Percentiles rank a stretch among this genome's conserved stretches.
These are phyloP conservation scores for Ogataea degrootiae DNA, from an alignment of 805 yeast genomes.

Conservation along the genomic window DNA sequence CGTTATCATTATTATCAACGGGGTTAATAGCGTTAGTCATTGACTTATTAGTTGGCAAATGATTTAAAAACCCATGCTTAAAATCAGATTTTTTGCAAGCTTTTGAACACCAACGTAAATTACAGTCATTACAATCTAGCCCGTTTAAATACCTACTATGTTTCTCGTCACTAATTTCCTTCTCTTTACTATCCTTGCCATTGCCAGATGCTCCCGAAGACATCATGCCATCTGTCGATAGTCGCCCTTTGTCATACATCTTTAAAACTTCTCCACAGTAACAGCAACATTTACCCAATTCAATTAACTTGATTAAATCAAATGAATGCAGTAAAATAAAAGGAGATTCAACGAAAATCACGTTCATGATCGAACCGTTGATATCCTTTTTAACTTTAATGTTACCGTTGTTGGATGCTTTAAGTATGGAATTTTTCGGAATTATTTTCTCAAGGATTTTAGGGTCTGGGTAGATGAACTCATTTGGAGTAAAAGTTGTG, in stretches of 20 bases:
- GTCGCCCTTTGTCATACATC: slow-evolving; percentile 26
- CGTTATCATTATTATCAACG: neutral
- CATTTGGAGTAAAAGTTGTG: neutral
- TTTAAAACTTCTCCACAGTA: slow-evolving; percentile 30
- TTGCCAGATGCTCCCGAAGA: slow-evolving; percentile 4
- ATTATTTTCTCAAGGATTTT: slow-evolving; percentile 3
- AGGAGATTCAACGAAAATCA: slow-evolving; percentile 27
- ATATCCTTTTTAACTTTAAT: slow-evolving; percentile 7
- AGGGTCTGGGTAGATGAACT: slow-evolving; percentile 2
- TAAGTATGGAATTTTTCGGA: slow-evolving; percentile 10
- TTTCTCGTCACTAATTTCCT: slow-evolving; percentile 17
- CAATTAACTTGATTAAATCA: slow-evolving; percentile 22
- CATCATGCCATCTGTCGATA: slow-evolving; percentile 6
- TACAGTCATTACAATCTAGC: slow-evolving; percentile 28
- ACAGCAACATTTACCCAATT: slow-evolving; percentile 29
- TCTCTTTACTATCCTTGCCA: slow-evolving; percentile 5
- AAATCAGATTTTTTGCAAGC: slow-evolving; percentile 25
- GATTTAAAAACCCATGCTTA: slow-evolving; percentile 22
- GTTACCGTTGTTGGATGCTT: slow-evolving; percentile 5
- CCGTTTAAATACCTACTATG: slow-evolving; percentile 27
- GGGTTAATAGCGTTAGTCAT: slow-evolving; percentile 19
- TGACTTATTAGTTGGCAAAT: slow-evolving; percentile 27
- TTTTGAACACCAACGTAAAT: slow-evolving; percentile 27
- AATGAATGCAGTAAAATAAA: slow-evolving; percentile 22
- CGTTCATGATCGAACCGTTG: slow-evolving; percentile 12